Evolutionary conservation across 2,329 filamentous ascomycete genomes (phyloP), one percentile per base, ranked within the genome.

Genomic region (Neurospora crassa): DNA sequence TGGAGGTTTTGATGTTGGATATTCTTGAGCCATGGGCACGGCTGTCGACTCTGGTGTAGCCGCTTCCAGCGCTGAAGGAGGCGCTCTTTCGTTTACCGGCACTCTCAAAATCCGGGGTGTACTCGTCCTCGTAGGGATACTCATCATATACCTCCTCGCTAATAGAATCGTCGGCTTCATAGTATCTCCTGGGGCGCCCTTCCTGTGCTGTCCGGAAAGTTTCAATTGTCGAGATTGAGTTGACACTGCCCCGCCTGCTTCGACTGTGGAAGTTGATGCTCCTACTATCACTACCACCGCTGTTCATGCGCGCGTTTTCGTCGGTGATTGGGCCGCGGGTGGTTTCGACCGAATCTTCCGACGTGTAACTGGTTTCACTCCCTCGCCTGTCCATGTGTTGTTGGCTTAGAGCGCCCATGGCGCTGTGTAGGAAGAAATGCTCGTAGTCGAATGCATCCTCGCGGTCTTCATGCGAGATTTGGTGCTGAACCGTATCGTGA

Each of bases 361-460:
- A 91, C 75, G 82, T 85, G 72, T 83, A 85, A 76, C 89, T 90
- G 68, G 82, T 83, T 59, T 78, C 80, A 75, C 88, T 88, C 6
- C 77, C 80, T 71, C 83, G 80, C 47, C 82, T 79, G 5, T 78
- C 78, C 71, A 86, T 80, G n/a, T 83, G 81, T 72, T 83, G 83
- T 71, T 85, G 83, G 75, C 87, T 89, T 77, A 93, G 90, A 2
- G 87, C 93, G 6, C 93, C 94, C 87, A 97, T 90, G 12, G 94
- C 93, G 75, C 93, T 97, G 79, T 97, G 94, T 16, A 97, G 85
- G 80, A 97, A 97, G 82, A 97, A 97, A 78, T 97, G 91, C 79
- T 97, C 92, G 74, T 98, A 98, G 79, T 98, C 95, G 77, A 98
- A 98, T 1, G 94, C 94, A 80, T 98, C 95, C 75, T 94, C 90